Evolutionary conservation across 2,329 filamentous ascomycete species (phyloP), one percentile per base, ranked within the genome.

Genomic region (Periconia digitata): DNA sequence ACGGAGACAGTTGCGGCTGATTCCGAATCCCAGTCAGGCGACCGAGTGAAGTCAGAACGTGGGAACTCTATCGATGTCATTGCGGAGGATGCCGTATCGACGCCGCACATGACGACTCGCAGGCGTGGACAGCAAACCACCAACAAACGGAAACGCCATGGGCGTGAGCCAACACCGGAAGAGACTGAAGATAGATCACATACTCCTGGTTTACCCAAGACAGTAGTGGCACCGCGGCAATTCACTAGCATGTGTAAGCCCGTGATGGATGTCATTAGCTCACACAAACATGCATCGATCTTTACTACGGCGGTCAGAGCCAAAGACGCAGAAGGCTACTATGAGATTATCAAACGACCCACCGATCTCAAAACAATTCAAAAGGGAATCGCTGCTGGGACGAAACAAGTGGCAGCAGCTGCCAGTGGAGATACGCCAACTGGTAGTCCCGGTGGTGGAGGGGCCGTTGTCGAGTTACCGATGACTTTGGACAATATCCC

Each of bases 401-500:
- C 68, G 5, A 85, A 84, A 46, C 85, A 87, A 50, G 87, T 91
- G 13, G 64, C 66, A 34, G 72, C 74, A 2, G 71, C 73, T 2
- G 67, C 74, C 12, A 66, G 75, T n/a, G 13, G 80, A 82, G 29
- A 81, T 83, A 55, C 81, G 79, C 44, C 84, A 82, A n/a, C 58
- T 7, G 79, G 78, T 43, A 81, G 88, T 36, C 76, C 84, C 0
- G 82, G 82, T 16, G 84, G 85, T 44, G 76, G 80, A 3, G 63
- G 68, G 21, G 63, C 61, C 24, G 53, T 67, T 12, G 58, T 69
- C 34, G 65, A 71, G 44, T 51, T 92, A 6, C 84, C 88, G 8
- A 81, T 88, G 47, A 87, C 83, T 2, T 81, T 86, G 42, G 90
- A 96, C 48, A 77, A 96, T 21, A 79, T 92, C 2, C 90, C 92